Base-by-base conservation (phyloP, 2,329 filamentous ascomycete species). In the Penicillium sp. region DNA sequence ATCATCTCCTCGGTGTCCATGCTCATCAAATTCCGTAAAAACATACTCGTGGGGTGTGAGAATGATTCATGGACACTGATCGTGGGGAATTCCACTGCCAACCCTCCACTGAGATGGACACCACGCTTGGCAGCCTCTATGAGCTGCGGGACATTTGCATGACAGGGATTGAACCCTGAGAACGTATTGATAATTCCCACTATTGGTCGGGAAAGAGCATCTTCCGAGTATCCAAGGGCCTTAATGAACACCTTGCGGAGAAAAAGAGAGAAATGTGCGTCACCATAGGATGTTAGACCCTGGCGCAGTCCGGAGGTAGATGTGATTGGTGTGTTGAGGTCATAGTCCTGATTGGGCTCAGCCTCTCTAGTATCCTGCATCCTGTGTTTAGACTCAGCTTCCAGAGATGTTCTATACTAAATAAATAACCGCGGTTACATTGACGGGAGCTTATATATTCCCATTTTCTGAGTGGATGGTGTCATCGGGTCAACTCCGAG, bases 1-100 rank as follows among this genome's bases (percentile, higher is more conserved):
- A 90, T 85, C 88, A 90, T 90, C 75, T 90, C 88, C 69, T 90
- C 88, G 0, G 88, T 90, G 66, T 90, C 88, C 85, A 90, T 89
- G 61, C 85, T 87, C 88, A 91, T 90, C 54, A 90, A 66, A 60
- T 90, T 90, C 29, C 88, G 73, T 46, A 90, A 67, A 53, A 85
- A 90, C 88, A 91, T 90, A 73, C 87, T 89, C 4, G 88, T 90
- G 2, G 88, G 88, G 43, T 81, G 77, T 0, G 87, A 79, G 67
- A 91, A 90, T 2, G 79, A 82, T 77, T 90, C 88, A 61, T 88
- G 85, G 0, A 90, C 67, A 58, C 85, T 89, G 52, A 91, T 89
- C 0, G 88, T 90, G 0, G 88, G 88, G 60, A 90, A 90, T 35
- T 90, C 87, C 22, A 90, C 80, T 0, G 88, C 85, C 26, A 90